phyloP scores from a whole-genome alignment of 345 rosid species.

The Brassica juncea region DNA sequence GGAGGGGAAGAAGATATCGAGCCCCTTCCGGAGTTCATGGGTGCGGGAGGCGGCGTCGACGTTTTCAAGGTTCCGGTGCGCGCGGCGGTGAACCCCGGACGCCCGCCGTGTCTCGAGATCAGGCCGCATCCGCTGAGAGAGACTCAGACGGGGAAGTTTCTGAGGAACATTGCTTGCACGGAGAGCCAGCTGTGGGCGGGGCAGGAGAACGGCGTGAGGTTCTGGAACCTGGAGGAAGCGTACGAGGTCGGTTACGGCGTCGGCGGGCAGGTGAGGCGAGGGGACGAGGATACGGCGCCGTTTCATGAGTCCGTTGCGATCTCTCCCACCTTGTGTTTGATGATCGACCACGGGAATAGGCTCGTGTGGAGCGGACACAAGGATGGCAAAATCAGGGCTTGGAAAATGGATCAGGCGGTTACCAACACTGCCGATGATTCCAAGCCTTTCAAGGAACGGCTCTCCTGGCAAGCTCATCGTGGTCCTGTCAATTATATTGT shows the following conservation, averaged over 20 bases:
- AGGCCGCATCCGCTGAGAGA: slow-evolving; percentile 88
- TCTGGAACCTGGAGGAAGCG: slow-evolving; percentile 62
- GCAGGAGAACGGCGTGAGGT: slow-evolving; percentile 76
- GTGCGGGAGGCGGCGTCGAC: slow-evolving; percentile 50
- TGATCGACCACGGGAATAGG: slow-evolving; percentile 58
- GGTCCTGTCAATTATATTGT: slow-evolving; percentile 70
- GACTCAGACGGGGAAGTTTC: slow-evolving; percentile 74
- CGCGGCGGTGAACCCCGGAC: slow-evolving; percentile 64
- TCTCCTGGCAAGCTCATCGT: slow-evolving; percentile 88
- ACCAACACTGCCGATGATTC: slow-evolving; percentile 36
- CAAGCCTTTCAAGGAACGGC: slow-evolving; percentile 67
- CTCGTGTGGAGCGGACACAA: slow-evolving; percentile 89
- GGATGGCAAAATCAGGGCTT: slow-evolving; percentile 80
- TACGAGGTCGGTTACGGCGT: slow-evolving; percentile 55
- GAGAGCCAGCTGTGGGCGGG: slow-evolving; percentile 86
- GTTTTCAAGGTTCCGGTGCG: slow-evolving; percentile 63
- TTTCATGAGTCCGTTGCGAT: slow-evolving; percentile 67
- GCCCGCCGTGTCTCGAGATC: slow-evolving; percentile 72
- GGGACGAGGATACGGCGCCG: slow-evolving; percentile 87
- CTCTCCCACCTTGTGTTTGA: slow-evolving; percentile 70
- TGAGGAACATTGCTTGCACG: slow-evolving; percentile 80
- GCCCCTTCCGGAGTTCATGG: slow-evolving; percentile 59
- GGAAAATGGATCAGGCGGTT: slow-evolving; percentile 64
- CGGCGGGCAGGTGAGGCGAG: slow-evolving; percentile 63
- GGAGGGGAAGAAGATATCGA: slow-evolving; percentile 31